Evolutionary conservation across 2,329 filamentous ascomycete genomes (phyloP).

Genomic region (Stemphylium vesicarium): DNA sequence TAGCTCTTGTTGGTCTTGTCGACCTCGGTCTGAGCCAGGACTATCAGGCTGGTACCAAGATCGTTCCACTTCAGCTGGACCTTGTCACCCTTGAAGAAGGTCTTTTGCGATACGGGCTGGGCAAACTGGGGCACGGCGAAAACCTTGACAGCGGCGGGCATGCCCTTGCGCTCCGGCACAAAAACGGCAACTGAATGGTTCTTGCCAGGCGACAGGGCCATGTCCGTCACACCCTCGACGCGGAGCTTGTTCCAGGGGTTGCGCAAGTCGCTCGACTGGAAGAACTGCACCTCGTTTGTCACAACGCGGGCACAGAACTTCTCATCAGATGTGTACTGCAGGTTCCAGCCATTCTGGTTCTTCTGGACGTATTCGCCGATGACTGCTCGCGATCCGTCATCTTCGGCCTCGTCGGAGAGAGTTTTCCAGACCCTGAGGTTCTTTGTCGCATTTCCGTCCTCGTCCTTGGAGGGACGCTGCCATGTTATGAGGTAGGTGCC

Average conservation of each 20-base stretch:
- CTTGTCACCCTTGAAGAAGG: conserved; percentile 99
- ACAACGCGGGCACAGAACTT: conserved; percentile 89
- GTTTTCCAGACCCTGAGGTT: conserved; percentile 97
- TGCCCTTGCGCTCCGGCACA: conserved; percentile 93
- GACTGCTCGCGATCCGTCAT: conserved; percentile 69
- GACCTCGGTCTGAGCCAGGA: conserved; percentile 95
- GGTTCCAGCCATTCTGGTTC: conserved; percentile 92
- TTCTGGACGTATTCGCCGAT: conserved; percentile 95
- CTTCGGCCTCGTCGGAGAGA: conserved; percentile 69
- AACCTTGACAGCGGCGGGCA: conserved; percentile 91
- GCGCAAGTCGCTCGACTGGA: conserved; percentile 81
- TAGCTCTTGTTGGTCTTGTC: conserved; percentile 99
- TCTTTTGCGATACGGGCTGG: conserved; percentile 90
- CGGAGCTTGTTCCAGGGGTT: conserved; percentile 95
- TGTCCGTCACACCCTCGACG: conserved; percentile 87
- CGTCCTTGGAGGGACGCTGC: conserved; percentile 93
- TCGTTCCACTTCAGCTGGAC: conserved; percentile 98
- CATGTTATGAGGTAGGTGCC: conserved; percentile 96
- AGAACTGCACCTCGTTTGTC: conserved; percentile 98
- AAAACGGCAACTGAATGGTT: conserved; percentile 94
- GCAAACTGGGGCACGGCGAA: conserved; percentile 90
- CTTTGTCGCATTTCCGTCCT: conserved; percentile 89
- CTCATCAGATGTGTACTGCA: conserved; percentile 96
- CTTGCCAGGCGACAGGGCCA: conserved; percentile 86
- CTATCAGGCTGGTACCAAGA: conserved; percentile 86